These are phyloP conservation scores for Aureobasidium melanogenum DNA, from an alignment of 2,329 filamentous ascomycete genomes.

Conservation along the genomic window DNA sequence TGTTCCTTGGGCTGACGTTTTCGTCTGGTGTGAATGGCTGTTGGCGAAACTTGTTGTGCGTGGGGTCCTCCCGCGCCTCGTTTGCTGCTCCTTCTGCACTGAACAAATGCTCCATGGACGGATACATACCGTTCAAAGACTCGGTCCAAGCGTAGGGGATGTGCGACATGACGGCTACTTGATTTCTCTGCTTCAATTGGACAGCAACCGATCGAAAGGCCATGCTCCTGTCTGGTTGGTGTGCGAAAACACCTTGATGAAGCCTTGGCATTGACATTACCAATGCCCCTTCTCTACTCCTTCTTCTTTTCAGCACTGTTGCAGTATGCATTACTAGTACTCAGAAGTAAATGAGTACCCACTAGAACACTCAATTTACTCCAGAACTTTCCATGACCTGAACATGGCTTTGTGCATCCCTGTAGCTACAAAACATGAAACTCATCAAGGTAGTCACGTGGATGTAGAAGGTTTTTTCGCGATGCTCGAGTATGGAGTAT, in stretches of 20 bases:
- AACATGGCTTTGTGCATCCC: background rate
- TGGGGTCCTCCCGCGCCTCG: conserved; percentile 6
- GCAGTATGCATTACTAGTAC: background rate
- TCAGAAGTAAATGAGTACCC: background rate
- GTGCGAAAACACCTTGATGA: conserved; percentile 16
- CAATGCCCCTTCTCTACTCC: background rate
- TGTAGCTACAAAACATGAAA: background rate
- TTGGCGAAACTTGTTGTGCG: conserved; percentile 1
- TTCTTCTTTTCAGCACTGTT: background rate
- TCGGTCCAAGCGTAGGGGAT: conserved; percentile 8
- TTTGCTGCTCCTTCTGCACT: background rate
- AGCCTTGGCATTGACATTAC: background rate
- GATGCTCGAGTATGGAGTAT: background rate
- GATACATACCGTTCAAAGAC: background rate
- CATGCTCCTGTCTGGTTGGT: background rate
- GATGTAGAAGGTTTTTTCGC: background rate
- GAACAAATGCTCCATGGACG: background rate
- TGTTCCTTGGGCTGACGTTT: conserved; percentile 9
- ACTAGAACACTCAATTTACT: background rate
- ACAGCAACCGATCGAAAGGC: background rate
- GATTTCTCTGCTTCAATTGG: background rate
- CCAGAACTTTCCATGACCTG: background rate
- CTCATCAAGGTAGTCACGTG: background rate
- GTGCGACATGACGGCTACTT: conserved; percentile 1
- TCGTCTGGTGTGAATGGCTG: background rate